Evolutionary conservation across 1,284 basidiomycete genomes (phyloP).

Genomic region (Waitea zeae): DNA sequence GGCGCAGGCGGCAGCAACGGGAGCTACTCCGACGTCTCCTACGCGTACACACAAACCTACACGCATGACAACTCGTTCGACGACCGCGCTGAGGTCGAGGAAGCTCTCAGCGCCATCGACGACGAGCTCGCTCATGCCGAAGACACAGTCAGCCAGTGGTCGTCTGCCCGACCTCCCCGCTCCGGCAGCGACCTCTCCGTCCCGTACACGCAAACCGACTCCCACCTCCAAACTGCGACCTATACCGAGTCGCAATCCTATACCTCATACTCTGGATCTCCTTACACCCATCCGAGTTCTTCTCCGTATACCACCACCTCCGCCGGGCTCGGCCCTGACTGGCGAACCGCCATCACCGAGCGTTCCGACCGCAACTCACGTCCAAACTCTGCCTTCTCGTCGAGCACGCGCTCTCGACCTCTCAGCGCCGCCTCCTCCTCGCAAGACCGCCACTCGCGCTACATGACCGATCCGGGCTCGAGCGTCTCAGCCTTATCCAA

Average conservation of each 20-base stretch:
- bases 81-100: constrained; percentile 44
- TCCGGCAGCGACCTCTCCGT: not conserved
- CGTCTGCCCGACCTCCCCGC: constrained; percentile 14
- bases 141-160: constrained; percentile 42
- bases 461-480: not conserved
- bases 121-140: constrained; percentile 46
- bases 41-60: constrained; percentile 18
- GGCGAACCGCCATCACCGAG: constrained; percentile 22
- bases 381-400: not conserved
- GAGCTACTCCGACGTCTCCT: constrained; percentile 7
- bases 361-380: constrained; percentile 14
- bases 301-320: no score
- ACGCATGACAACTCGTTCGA: constrained; percentile 25
- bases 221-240: not conserved
- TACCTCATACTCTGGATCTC: no score
- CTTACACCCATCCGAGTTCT: no score
- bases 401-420: no score
- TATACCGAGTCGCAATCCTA: no score
- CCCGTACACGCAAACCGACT: not conserved
- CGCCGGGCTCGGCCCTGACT: constrained; percentile 4
- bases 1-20: not conserved
- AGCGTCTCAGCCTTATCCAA: constrained; percentile 6
- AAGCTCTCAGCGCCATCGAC: constrained; percentile 41
- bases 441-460: not conserved
- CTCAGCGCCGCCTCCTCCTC: no score